Evolutionary conservation across 495 filamentous ascomycete genomes (phyloP), one percentile per base, ranked within the genome.

Genomic region (Neurospora tetraspora): DNA sequence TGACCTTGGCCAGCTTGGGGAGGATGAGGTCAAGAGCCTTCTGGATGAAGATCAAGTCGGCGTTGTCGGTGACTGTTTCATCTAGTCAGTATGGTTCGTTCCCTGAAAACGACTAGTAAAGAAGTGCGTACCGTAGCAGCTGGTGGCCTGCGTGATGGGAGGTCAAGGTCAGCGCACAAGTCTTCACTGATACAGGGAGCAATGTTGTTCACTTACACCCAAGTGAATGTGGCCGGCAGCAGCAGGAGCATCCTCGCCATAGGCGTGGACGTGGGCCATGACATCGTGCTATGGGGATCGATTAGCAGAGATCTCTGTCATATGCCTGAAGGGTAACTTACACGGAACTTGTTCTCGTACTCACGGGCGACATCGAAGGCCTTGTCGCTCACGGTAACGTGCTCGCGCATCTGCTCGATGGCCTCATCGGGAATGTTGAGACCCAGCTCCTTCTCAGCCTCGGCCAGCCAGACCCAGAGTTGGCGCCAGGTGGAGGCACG

Each of bases 151-250:
- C 7, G 8, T n/a, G 10, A 20, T 59, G 18, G 31, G 7, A 65
- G 9, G 34, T 76, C 37, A 71, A 42, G 11, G 4, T 65, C n/a
- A 31, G 10, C 43, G 39, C 73, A 37, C 11, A 68, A n/a, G 14
- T 73, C 7, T 71, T 77, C 12, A 73, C 80, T 31, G 16, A n/a
- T 36, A 4, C 16, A 38, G 1, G 12, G 6, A 20, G 11, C 59
- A 34, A 5, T 59, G 0, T 69, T 9, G 5, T 5, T 71, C 18
- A 75, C 75, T 77, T 75, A 76, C 77, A 84, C 78, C 94, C 82
- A 86, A 90, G 83, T 97, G 94, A 69, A 97, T 96, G 78, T 95
- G 93, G 27, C 92, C 93, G 23, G 92, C 93, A 45, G 94, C 94
- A 65, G 89, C 90, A 5, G 94, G 94, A 11, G 93, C 93, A 69